These are phyloP conservation scores for Ceratocystiopsis brevicomis DNA, from an alignment of 2,329 filamentous ascomycete species.

Conservation along the genomic window DNA sequence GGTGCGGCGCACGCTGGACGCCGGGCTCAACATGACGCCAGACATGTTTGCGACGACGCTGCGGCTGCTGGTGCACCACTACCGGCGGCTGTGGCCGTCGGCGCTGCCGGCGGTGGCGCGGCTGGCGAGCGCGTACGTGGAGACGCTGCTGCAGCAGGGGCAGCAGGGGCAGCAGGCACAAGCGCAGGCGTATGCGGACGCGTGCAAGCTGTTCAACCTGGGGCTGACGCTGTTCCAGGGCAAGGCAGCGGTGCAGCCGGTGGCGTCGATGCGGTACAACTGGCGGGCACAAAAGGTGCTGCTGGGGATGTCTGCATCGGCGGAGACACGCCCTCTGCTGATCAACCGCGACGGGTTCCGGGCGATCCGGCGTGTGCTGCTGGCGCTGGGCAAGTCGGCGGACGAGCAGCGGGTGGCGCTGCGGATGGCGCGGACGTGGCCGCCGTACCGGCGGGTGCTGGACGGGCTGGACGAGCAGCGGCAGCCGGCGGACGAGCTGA, in stretches of 20 bases:
- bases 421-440: slow-evolving; percentile 35
- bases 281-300: slow-evolving; percentile 40
- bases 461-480: slow-evolving; percentile 41
- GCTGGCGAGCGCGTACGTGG: slow-evolving; percentile 13
- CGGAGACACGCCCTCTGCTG: slow-evolving; percentile 25
- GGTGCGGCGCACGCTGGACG: slow-evolving; percentile 8
- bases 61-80: slow-evolving; percentile 13
- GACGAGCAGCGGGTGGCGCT: slow-evolving; percentile 28
- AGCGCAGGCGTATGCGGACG: slow-evolving; percentile 12
- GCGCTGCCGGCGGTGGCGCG: slow-evolving; percentile 13
- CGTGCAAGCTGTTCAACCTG: slow-evolving; percentile 22
- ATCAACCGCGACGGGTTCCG: slow-evolving; percentile 32
- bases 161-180: slow-evolving; percentile 9
- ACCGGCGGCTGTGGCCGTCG: slow-evolving; percentile 14
- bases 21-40: slow-evolving; percentile 11
- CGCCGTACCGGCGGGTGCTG: slow-evolving; percentile 36
- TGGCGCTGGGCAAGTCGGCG: slow-evolving; percentile 32
- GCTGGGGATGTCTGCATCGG: slow-evolving; percentile 32
- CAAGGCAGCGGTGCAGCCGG: slow-evolving; percentile 15
- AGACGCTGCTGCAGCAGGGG: slow-evolving; percentile 1
- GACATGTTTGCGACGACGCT: slow-evolving; percentile 11
- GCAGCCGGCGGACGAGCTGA: slow-evolving; percentile 31
- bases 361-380: slow-evolving; percentile 33
- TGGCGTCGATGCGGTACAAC: slow-evolving; percentile 24
- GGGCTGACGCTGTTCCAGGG: slow-evolving; percentile 19